Evolutionary conservation across 345 rosid genomes (phyloP).

Genomic region (Eucalyptus melliodora): DNA sequence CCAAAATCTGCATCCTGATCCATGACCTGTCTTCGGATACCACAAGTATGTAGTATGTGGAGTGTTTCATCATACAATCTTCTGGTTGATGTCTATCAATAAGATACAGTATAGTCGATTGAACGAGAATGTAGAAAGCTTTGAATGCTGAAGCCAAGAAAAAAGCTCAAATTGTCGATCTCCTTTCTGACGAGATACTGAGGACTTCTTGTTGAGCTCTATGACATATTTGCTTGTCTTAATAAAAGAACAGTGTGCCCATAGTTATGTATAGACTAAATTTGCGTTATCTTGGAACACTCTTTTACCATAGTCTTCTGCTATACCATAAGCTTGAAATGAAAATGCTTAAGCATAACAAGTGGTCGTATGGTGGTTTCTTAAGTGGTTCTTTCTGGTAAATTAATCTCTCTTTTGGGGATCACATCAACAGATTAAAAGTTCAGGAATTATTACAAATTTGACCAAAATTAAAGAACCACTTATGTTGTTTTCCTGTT

Average conservation of each 20-base stretch:
- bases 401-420: background rate
- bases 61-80: background rate
- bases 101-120: background rate
- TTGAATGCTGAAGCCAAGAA: background rate
- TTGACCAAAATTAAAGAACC: too few relatives aligned
- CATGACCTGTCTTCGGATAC: background rate
- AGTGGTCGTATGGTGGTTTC: background rate
- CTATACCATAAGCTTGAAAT: background rate
- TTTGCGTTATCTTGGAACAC: background rate
- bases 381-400: background rate
- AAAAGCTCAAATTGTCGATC: background rate
- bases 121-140: background rate
- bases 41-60: background rate
- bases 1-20: background rate
- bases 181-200: background rate
- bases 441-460: too few relatives aligned
- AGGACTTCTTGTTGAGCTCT: background rate
- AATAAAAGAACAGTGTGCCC: background rate
- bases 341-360: background rate
- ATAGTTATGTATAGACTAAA: background rate
- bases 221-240: background rate
- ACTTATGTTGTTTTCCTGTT: background rate
- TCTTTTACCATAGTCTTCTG: background rate
- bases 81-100: background rate
- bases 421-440: too few relatives aligned